phyloP scores from a whole-genome alignment of 2,329 filamentous ascomycete genomes.

The Cercospora janseana region DNA sequence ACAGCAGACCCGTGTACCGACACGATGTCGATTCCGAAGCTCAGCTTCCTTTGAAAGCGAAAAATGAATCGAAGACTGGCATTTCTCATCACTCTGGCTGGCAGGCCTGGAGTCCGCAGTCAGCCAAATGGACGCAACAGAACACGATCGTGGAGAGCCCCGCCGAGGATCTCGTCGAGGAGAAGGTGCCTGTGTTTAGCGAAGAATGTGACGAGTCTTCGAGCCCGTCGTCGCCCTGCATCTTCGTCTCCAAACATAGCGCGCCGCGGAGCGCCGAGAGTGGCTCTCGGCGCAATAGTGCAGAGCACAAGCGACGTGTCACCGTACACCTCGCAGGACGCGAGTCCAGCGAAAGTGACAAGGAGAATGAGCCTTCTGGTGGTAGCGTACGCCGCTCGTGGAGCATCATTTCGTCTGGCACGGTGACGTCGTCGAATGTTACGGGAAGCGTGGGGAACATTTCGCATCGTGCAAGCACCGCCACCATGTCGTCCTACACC shows the following conservation, averaged over 20 bases:
- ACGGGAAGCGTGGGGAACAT: slow-evolving; percentile 20
- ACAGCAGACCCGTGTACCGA: slow-evolving; percentile 2
- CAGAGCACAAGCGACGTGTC: slow-evolving; percentile 18
- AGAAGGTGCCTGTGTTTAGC: slow-evolving; percentile 8
- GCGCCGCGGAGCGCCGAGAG: slow-evolving; percentile 31
- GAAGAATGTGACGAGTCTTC: background rate
- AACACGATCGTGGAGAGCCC: slow-evolving; percentile 24
- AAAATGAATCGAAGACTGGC: too few relatives aligned
- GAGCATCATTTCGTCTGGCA: slow-evolving; percentile 31
- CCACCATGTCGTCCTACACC: slow-evolving; percentile 4
- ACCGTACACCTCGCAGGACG: slow-evolving; percentile 26
- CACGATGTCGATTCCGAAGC: slow-evolving; percentile 8
- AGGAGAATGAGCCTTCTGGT: slow-evolving; percentile 21
- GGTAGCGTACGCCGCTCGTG: slow-evolving; percentile 28
- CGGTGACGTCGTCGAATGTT: slow-evolving; percentile 28
- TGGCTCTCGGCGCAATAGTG: slow-evolving; percentile 21
- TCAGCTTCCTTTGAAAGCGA: too few relatives aligned
- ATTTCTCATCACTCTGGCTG: slow-evolving; percentile 30
- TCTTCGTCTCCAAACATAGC: slow-evolving; percentile 38
- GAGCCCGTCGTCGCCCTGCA: slow-evolving; percentile 28
- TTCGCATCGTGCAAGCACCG: slow-evolving; percentile 5
- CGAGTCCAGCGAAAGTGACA: slow-evolving; percentile 25
- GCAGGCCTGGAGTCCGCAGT: slow-evolving; percentile 35
- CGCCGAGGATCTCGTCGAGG: slow-evolving; percentile 3
- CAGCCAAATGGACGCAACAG: slow-evolving; percentile 31